These are phyloP conservation scores for Cladophialophora yegresii DNA, from an alignment of 2,329 filamentous ascomycete genomes.

Conservation along the genomic window DNA sequence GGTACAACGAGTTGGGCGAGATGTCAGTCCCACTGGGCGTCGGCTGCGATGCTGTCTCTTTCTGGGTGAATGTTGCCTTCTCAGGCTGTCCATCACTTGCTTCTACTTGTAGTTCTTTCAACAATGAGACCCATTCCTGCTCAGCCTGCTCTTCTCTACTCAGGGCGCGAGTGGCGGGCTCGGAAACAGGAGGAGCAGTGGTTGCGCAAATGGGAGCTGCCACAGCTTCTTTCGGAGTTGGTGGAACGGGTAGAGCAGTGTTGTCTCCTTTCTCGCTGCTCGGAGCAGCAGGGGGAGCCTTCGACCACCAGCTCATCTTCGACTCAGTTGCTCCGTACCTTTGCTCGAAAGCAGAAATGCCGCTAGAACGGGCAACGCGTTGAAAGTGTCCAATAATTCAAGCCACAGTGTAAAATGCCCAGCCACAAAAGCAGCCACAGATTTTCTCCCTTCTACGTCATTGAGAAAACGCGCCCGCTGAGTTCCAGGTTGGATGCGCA, in stretches of 20 bases:
- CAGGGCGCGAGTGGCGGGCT: constrained; percentile 38
- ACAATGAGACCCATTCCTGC: constrained; percentile 56
- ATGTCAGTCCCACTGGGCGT: constrained; percentile 39
- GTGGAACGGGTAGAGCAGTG: constrained; percentile 4
- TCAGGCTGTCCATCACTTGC: constrained; percentile 28
- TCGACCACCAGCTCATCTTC: constrained; percentile 53
- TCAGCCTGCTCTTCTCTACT: constrained; percentile 55
- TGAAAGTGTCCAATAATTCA: background rate
- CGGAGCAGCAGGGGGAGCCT: constrained; percentile 38
- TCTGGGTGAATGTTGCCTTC: constrained; percentile 15
- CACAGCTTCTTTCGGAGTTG: constrained; percentile 2
- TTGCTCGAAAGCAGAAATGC: background rate
- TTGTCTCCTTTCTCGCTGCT: constrained; percentile 3
- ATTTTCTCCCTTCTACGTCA: constrained; percentile 11
- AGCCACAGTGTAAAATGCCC: constrained; percentile 5
- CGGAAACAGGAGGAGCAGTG: constrained; percentile 22
- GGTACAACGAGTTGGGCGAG: constrained; percentile 70
- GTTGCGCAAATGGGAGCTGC: constrained; percentile 23
- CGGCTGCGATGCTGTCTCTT: constrained; percentile 21
- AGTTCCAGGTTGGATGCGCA: constrained; percentile 7
- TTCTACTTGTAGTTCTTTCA: constrained; percentile 51
- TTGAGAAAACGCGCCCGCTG: constrained; percentile 2
- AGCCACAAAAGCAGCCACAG: constrained; percentile 19
- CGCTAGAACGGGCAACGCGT: background rate
- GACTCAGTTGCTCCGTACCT: background rate